phyloP scores from a whole-genome alignment of 1,284 basidiomycete species.

The Bondarzewia mesenterica region DNA sequence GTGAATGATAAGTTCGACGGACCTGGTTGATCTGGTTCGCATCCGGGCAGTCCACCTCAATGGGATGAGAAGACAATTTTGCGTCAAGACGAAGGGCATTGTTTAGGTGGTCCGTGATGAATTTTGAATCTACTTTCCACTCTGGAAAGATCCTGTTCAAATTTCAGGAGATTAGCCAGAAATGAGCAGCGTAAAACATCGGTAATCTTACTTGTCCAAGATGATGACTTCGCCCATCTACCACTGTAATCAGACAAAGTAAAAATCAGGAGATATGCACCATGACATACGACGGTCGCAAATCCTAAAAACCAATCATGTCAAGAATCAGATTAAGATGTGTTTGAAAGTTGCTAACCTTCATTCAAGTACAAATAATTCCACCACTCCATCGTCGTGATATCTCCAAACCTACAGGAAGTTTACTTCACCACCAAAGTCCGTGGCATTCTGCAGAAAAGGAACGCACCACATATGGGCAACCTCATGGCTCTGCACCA shows the following conservation, averaged over 20 bases:
- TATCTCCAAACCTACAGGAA: slow-evolving; percentile 69
- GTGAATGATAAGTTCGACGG: slow-evolving; percentile 5
- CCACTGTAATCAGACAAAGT: too few relatives aligned
- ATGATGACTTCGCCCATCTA: slow-evolving; percentile 91
- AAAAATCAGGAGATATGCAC: too few relatives aligned
- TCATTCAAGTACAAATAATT: slow-evolving; percentile 84
- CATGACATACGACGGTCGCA: slow-evolving; percentile 59
- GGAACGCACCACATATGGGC: slow-evolving; percentile 70
- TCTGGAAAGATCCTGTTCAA: slow-evolving; percentile 61
- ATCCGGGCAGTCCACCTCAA: slow-evolving; percentile 89
- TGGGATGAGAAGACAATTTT: slow-evolving; percentile 89
- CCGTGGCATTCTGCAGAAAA: background rate
- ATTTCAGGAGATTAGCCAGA: too few relatives aligned
- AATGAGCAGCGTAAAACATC: too few relatives aligned
- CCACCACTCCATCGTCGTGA: slow-evolving; percentile 94
- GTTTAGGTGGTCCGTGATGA: slow-evolving; percentile 55
- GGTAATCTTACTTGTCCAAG: slow-evolving; percentile 43
- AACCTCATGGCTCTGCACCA: slow-evolving; percentile 79
- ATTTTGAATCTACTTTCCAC: slow-evolving; percentile 67
- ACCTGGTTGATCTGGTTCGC: slow-evolving; percentile 82
- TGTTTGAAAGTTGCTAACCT: slow-evolving; percentile 39
- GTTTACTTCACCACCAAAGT: background rate
- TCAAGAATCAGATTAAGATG: slow-evolving; percentile 1
- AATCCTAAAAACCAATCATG: slow-evolving; percentile 54
- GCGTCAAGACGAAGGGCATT: slow-evolving; percentile 78